Evolutionary conservation across 2,329 filamentous ascomycete genomes (phyloP).

Genomic region (Venturia pyrina): DNA sequence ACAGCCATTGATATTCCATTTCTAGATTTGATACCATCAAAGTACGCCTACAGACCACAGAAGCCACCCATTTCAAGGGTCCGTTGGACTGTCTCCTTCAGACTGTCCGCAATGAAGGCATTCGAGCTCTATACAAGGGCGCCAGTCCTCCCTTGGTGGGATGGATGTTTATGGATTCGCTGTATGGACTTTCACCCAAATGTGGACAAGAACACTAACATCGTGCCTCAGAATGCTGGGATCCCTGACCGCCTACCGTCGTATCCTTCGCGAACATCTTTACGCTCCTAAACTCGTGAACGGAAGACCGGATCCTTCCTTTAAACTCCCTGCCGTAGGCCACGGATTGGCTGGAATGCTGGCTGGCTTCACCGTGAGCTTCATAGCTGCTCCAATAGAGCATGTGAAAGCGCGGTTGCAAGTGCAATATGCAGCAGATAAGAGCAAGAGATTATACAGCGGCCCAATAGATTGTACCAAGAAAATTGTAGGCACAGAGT

Average conservation of each 20-base stretch:
- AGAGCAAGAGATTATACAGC: slow-evolving; percentile 67
- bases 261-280: slow-evolving; percentile 68
- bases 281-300: slow-evolving; percentile 40
- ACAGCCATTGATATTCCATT: not conserved
- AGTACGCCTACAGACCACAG: slow-evolving; percentile 84
- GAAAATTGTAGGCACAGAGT: slow-evolving; percentile 47
- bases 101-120: slow-evolving; percentile 77
- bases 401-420: slow-evolving; percentile 91
- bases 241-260: slow-evolving; percentile 80
- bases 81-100: slow-evolving; percentile 77
- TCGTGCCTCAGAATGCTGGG: slow-evolving; percentile 59
- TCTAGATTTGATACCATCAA: slow-evolving; percentile 85
- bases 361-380: slow-evolving; percentile 81
- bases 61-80: slow-evolving; percentile 66
- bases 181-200: slow-evolving; percentile 32
- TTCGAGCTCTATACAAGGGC: slow-evolving; percentile 85
- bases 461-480: slow-evolving; percentile 76
- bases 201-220: not conserved
- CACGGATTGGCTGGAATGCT: slow-evolving; percentile 82
- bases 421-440: slow-evolving; percentile 79
- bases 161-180: slow-evolving; percentile 96
- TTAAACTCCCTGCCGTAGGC: slow-evolving; percentile 61
- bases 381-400: slow-evolving; percentile 88
- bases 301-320: slow-evolving; percentile 21
- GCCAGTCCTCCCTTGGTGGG: slow-evolving; percentile 84